Conservation (phyloP, 208 protist genomes). For the Strigomonas culicis region DNA sequence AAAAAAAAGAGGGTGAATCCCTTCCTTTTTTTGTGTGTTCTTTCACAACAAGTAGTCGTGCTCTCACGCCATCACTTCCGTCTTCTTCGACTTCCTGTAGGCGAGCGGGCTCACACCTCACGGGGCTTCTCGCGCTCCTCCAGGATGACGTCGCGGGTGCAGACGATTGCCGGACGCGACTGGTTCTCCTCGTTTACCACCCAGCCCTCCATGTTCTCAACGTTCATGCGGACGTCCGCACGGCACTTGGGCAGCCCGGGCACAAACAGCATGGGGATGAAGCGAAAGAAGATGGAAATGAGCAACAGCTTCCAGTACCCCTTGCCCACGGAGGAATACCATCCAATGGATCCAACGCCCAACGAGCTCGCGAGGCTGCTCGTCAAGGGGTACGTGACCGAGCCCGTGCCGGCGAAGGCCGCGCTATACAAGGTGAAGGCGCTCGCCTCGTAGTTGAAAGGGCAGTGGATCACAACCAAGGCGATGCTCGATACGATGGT, state of each 20-base stretch:
- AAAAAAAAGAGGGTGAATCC: too few relatives aligned
- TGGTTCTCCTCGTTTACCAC: too few relatives aligned
- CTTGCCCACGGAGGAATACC: background rate
- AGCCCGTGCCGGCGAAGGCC: conserved; percentile 18
- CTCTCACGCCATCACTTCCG: too few relatives aligned
- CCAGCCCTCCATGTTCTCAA: background rate
- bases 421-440: conserved; percentile 33
- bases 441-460: conserved; percentile 23
- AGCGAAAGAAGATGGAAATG: conserved; percentile 22
- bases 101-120: too few relatives aligned
- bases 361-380: conserved; percentile 14
- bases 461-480: conserved; percentile 30
- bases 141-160: too few relatives aligned
- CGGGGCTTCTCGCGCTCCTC: too few relatives aligned
- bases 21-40: too few relatives aligned
- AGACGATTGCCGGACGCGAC: too few relatives aligned
- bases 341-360: too few relatives aligned
- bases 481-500: conserved; percentile 39
- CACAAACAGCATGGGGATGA: conserved; percentile 22
- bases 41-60: too few relatives aligned
- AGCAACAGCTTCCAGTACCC: conserved; percentile 29
- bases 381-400: conserved; percentile 13
- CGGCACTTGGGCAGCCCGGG: conserved; percentile 16
- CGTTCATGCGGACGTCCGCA: conserved; percentile 13
- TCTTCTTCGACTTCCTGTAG: too few relatives aligned